Evolutionary conservation across 176 grass and related monocot species (phyloP), one percentile per base, ranked within the genome.

Genomic region (Rhynchospora tenuis): DNA sequence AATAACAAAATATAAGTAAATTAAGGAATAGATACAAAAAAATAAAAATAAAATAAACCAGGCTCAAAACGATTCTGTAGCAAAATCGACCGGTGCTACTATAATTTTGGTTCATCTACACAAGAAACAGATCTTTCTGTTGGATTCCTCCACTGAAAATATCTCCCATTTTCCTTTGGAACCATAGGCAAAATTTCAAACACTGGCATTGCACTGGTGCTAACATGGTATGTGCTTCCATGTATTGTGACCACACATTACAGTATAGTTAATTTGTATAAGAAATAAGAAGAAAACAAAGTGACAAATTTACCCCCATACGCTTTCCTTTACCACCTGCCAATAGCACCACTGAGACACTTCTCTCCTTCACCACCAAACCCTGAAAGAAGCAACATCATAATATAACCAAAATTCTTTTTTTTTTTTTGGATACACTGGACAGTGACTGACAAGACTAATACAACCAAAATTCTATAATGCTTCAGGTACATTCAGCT

Each of bases 321-420:
- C 92, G 87, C 80, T 91, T 98, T 12, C 96, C 96, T 64, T 91
- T 87, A 0, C 96, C 96, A 59, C 96, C 96, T 2, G 96, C 90
- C 73, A 98, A 78, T 27, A 98, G 93, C 83, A 98, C 86, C 82
- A 98, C 96, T 8, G 93, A 98, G 65, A 97, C 94, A 73, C 90
- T 94, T 87, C 85, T 94, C 76, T 91, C 89, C 89, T 93, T 93
- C 51, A 95, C 90, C 55, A 66, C 20, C 55, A 86, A 66, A 65
- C 51, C 81, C 95, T 98, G 72, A 19, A 5, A 12, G 79, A 84
- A 73, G 10, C 16, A 16, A 77, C 16, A 23, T 22, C 64, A 62
- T 15, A 81, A 28, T 38, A 38, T 38, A 38, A 38, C 2, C 33
- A 38, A 38, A 38, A 55, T 83, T 29, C 60, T 65, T n/a, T n/a